Conservation (phyloP, 2,329 filamentous ascomycete genomes). For the Ceratocystis diversiconidia region DNA sequence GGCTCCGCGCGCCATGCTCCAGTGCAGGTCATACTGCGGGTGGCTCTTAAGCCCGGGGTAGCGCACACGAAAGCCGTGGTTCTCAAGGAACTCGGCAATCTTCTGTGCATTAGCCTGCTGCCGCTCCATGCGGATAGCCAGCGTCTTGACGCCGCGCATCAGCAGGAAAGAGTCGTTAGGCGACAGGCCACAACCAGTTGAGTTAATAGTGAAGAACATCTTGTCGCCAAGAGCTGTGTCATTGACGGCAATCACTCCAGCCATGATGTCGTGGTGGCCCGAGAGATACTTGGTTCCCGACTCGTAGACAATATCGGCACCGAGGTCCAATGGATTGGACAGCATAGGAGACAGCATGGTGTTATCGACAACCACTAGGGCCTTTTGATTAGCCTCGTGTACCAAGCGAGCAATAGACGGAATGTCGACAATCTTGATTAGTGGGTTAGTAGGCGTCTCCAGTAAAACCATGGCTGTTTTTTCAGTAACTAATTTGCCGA, state of each 20-base stretch:
- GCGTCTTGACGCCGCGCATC: constrained; percentile 88
- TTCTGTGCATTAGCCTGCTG: constrained; percentile 84
- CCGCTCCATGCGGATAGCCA: constrained; percentile 97
- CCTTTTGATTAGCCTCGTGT: constrained; percentile 63
- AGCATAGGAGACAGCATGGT: constrained; percentile 97
- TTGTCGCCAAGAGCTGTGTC: constrained; percentile 68
- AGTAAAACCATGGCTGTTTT: constrained; percentile 94
- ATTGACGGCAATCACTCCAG: constrained; percentile 87
- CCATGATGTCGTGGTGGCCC: constrained; percentile 98
- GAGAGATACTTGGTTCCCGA: constrained; percentile 96
- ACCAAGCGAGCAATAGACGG: constrained; percentile 59
- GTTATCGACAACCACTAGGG: constrained; percentile 88
- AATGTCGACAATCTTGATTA: constrained; percentile 97
- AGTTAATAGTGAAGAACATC: constrained; percentile 94
- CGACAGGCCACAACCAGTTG: constrained; percentile 82
- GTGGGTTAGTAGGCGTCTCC: constrained; percentile 90
- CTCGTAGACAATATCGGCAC: constrained; percentile 93
- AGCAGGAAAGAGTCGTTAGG: constrained; percentile 95
- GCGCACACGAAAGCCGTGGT: constrained; percentile 81
- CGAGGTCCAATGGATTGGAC: constrained; percentile 82
- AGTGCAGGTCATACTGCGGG: constrained; percentile 90
- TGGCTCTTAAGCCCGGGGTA: constrained; percentile 91
- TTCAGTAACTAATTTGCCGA: constrained; percentile 51
- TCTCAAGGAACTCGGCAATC: constrained; percentile 85
- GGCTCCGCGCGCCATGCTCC: constrained; percentile 85